Percentiles rank a stretch among this genome's conserved stretches.
Evolutionary conservation across 257 asterid genomes (phyloP).

Genomic region (Ballota nigra): DNA sequence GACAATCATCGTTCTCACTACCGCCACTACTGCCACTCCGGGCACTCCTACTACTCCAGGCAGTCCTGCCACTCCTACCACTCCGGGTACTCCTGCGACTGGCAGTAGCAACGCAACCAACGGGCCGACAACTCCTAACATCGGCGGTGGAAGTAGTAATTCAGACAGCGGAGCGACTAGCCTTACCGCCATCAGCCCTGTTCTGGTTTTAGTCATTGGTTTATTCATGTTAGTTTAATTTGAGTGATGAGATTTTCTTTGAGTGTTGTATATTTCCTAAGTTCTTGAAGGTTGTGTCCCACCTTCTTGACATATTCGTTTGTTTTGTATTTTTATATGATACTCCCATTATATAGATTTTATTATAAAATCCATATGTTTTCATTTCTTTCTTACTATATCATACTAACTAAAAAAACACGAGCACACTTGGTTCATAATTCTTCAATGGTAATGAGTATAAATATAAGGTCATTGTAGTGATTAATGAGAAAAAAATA

Average conservation of each 20-base stretch:
- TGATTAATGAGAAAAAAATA: no score
- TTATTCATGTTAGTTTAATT: conserved; percentile 31
- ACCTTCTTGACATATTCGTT: neutral
- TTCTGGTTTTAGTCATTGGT: conserved; percentile 24
- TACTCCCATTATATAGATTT: neutral
- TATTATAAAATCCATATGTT: neutral
- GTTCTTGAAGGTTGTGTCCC: neutral
- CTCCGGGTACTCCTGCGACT: neutral
- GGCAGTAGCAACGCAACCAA: conserved; percentile 5
- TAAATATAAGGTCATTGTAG: no score
- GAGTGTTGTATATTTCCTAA: neutral
- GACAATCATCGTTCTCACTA: neutral
- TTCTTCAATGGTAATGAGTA: no score
- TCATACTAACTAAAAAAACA: neutral
- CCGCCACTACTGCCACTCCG: neutral
- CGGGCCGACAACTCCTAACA: neutral
- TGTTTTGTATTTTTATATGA: neutral
- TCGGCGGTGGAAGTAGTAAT: conserved; percentile 22
- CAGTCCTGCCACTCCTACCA: neutral
- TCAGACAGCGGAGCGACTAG: conserved; percentile 27
- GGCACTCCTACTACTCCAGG: neutral
- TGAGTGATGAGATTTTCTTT: conserved; percentile 15
- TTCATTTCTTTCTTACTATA: neutral
- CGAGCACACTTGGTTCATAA: no score
- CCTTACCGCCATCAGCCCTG: conserved; percentile 25